phyloP scores from a whole-genome alignment of 805 yeast genomes.

The Blastobotrys terrestris region DNA sequence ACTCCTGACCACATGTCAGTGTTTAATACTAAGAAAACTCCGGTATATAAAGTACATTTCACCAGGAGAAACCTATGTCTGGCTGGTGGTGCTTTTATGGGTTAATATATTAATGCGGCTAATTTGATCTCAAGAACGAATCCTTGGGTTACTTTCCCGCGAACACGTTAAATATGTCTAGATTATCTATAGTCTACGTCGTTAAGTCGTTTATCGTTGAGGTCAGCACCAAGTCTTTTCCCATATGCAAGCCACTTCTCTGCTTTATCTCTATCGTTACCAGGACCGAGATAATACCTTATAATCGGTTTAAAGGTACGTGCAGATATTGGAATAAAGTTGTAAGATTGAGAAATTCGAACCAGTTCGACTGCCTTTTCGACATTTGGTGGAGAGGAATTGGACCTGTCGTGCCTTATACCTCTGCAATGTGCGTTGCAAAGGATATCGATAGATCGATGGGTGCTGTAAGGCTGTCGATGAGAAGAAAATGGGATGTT shows the following conservation, averaged over 20 bases:
- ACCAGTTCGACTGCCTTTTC: conserved; percentile 1
- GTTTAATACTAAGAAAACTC: conserved; percentile 88
- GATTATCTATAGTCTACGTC: not conserved
- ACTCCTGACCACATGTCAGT: conserved; percentile 89
- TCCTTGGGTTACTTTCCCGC: too few relatives aligned
- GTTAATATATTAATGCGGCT: conserved; percentile 19
- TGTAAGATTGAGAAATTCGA: not conserved
- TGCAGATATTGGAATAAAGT: not conserved
- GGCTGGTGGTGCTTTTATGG: conserved; percentile 83
- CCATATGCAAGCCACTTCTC: not conserved
- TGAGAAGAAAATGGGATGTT: not conserved
- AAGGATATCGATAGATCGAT: not conserved
- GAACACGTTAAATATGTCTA: too few relatives aligned
- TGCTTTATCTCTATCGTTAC: not conserved
- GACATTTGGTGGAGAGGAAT: not conserved
- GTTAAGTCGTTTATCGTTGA: not conserved
- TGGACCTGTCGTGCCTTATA: not conserved
- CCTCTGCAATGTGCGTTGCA: not conserved
- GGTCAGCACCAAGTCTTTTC: not conserved
- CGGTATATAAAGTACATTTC: conserved; percentile 87
- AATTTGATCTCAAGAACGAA: too few relatives aligned
- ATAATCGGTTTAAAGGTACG: not conserved
- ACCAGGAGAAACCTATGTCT: conserved; percentile 85
- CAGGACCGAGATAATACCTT: not conserved
- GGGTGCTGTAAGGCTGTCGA: not conserved